Evolutionary conservation across 2,329 filamentous ascomycete genomes (phyloP), one percentile per base, ranked within the genome.

Genomic region (Aspergillus ibericus): DNA sequence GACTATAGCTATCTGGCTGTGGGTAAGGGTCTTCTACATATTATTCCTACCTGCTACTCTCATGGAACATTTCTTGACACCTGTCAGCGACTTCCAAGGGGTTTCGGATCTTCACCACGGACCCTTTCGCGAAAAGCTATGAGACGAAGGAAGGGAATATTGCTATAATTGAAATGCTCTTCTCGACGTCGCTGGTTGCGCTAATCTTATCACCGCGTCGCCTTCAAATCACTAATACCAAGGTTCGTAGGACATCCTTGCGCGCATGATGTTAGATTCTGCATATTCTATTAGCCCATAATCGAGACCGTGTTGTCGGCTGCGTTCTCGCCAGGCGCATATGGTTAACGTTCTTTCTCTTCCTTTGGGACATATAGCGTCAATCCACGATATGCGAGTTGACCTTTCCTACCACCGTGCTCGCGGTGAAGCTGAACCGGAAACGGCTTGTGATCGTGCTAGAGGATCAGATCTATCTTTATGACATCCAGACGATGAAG

Each of bases 401-500:
- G 72, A 98, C 93, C 3, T 99, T 99, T 69, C 93, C 93, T 12
- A 96, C 93, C n/a, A 92, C 93, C 51, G 92, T 99, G 10, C 85
- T 98, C 40, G 93, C 93, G 18, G 92, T 99, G 59, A 90, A 93
- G 64, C 82, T 99, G 69, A 99, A 99, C 76, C 86, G 95, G 66
- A 98, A 97, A 76, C 88, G 95, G 36, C 84, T 99, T 25, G 92
- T 95, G 12, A 93, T 99, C 32, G 88, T 98, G 13, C 83, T 98
- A 57, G 95, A 99, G 74, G 92, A 96, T 68, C 90, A 96, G 73
- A 96, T 98, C 62, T 99, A 98, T 77, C 84, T 99, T 50, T 99
- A 99, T 80, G 95, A 99, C 75, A 98, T 99, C 65, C 92, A 93
- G 77, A 98, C 97, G 73, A 98, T 99, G 93, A 93, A 90, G 69